phyloP scores from a whole-genome alignment of 306 rosid species.

The Canavalia ensiformis region DNA sequence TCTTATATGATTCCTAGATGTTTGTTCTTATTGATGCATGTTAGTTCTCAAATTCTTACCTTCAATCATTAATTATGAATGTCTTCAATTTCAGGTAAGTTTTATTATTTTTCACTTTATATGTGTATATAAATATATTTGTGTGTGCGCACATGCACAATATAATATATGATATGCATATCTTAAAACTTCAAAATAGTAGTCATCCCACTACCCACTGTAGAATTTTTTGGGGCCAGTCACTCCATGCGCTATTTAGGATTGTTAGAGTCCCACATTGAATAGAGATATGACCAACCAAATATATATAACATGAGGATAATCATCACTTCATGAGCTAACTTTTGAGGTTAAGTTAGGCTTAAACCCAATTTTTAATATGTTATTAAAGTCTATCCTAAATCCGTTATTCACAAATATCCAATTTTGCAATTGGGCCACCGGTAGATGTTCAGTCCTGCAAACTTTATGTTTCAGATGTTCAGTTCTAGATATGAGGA shows the following conservation, averaged over 20 bases:
- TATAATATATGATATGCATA: background rate
- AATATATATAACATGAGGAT: too few species aligned
- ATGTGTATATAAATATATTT: background rate
- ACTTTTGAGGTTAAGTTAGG: too few species aligned
- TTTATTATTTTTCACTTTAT: background rate
- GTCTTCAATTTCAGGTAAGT: background rate
- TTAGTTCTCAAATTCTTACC: background rate
- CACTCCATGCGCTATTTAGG: background rate
- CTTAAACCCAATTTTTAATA: too few species aligned
- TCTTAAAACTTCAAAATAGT: background rate
- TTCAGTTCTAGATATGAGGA: too few species aligned
- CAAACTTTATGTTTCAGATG: too few species aligned
- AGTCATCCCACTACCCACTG: constrained; percentile 1
- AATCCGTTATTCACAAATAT: too few species aligned
- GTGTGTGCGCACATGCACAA: background rate
- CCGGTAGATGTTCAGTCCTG: too few species aligned
- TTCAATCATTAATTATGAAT: background rate
- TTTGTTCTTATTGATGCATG: too few species aligned
- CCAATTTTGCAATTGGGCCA: too few species aligned
- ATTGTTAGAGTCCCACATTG: background rate
- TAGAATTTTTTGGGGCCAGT: background rate
- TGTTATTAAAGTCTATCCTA: too few species aligned
- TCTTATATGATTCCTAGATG: background rate
- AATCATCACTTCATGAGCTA: too few species aligned
- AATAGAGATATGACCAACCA: too few species aligned